These are phyloP conservation scores for Kockiozyma suomiensis DNA, from an alignment of 805 yeast genomes.

Conservation along the genomic window DNA sequence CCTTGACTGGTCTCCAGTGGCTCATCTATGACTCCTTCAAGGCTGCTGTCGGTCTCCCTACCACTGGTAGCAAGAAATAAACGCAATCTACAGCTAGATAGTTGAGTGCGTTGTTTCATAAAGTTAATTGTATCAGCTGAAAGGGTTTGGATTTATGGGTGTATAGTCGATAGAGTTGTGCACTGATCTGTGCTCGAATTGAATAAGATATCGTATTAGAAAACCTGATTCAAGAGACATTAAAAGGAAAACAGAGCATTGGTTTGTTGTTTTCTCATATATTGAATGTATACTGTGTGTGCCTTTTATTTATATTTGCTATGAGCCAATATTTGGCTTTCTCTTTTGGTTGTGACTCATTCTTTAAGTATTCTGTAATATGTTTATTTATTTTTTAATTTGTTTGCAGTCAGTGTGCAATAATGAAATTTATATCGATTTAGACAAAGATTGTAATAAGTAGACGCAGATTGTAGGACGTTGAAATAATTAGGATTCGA, in stretches of 20 bases:
- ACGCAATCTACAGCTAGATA: background rate
- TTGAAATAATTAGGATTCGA: no score
- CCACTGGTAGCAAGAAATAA: constrained; percentile 65
- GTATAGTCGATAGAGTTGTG: constrained; percentile 1
- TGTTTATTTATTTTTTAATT: background rate
- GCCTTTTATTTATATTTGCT: no score
- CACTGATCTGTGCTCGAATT: background rate
- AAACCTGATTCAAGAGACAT: no score
- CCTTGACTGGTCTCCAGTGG: constrained; percentile 97
- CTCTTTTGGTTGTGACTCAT: background rate
- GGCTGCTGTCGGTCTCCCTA: constrained; percentile 91
- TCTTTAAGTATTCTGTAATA: background rate
- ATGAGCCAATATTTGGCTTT: no score
- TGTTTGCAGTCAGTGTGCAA: background rate
- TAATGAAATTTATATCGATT: background rate
- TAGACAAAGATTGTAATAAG: background rate
- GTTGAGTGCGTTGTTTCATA: background rate
- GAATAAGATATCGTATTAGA: no score
- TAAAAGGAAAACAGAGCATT: no score
- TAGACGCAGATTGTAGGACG: background rate
- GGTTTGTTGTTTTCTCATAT: no score
- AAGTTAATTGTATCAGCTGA: background rate
- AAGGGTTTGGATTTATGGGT: background rate
- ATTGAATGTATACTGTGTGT: no score
- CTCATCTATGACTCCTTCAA: constrained; percentile 93